Base-by-base conservation (phyloP, 2,329 filamentous ascomycete species). In the Harringtonia lauricola region DNA sequence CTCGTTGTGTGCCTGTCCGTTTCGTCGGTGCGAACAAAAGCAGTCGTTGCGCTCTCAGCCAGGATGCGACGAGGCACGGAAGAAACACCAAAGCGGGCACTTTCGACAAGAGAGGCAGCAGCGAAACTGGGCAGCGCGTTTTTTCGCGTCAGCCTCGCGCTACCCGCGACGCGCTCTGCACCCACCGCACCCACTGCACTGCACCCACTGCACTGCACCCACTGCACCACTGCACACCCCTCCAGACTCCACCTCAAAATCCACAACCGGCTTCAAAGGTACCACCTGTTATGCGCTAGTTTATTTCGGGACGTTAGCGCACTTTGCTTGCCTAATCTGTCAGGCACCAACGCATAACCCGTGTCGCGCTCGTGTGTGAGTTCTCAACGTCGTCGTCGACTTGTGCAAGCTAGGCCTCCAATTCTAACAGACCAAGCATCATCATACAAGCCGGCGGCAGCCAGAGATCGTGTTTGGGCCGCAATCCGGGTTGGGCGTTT, bases 61-160 rank as follows among this genome's bases (percentile, higher is more conserved):
- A 21, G 3, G 18, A 19, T 18, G 31, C 9, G 18, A 19, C 12
- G 19, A 21, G 33, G 18, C 14, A 19, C 22, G 3, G 22, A n/a
- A n/a, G 4, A 22, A 29, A 21, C 29, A 9, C 19, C 4, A 19
- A 42, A 30, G 26, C 10, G 33, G 21, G 19, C 18, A 8, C 21
- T 9, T 5, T 3, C n/a, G n/a, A n/a, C n/a, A n/a, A n/a, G n/a
- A n/a, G 6, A 36, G 26, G 34, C 15, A n/a, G 24, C 14, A 17
- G 33, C 14, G 26, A 36, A 30, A 41, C 3, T 13, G 2, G 8
- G 4, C 26, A 31, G 39, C 51, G 50, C 47, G 49, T 49, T 50
- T 48, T 51, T 49, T 51, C 47, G 50, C 47, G 50, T 44, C 38
- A 36, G 29, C 22, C 44, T 44, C 49, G 47, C 52, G 50, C 45